phyloP scores from a whole-genome alignment of 495 filamentous ascomycete species.

The Aspergillus cavernicola region DNA sequence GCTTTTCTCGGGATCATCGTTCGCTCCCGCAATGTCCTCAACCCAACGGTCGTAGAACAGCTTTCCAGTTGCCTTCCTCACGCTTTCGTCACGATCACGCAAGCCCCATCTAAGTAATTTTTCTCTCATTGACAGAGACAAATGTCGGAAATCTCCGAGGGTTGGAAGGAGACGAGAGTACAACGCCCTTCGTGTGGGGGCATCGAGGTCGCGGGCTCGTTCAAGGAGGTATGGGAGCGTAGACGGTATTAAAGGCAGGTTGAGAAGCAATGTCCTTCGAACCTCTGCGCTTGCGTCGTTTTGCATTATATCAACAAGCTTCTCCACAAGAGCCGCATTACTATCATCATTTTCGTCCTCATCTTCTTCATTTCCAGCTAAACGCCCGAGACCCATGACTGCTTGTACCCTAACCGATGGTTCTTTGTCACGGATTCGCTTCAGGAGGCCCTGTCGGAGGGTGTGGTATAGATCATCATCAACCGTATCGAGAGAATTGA shows the following conservation, averaged over 20 bases:
- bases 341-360: constrained; percentile 68
- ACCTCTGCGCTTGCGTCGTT: constrained; percentile 95
- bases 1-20: constrained; percentile 43
- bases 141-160: constrained; percentile 90
- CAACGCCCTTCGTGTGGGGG: constrained; percentile 73
- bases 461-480: constrained; percentile 85
- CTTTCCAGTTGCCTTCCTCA: constrained; percentile 83
- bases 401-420: constrained; percentile 87
- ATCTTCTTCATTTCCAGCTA: constrained; percentile 73
- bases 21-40: constrained; percentile 77
- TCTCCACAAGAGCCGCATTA: constrained; percentile 61
- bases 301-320: constrained; percentile 86
- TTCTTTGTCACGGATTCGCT: constrained; percentile 90
- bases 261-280: constrained; percentile 79
- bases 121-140: constrained; percentile 93
- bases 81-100: constrained; percentile 90
- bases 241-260: constrained; percentile 72
- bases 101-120: constrained; percentile 95
- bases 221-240: constrained; percentile 93
- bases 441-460: constrained; percentile 69
- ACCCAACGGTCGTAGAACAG: constrained; percentile 95
- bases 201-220: constrained; percentile 83
- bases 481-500: constrained; percentile 85
- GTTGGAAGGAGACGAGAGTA: constrained; percentile 86
- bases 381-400: constrained; percentile 79